These are phyloP conservation scores for Penicillium hesseltinei DNA, from an alignment of 2,329 filamentous ascomycete species.

Conservation along the genomic window DNA sequence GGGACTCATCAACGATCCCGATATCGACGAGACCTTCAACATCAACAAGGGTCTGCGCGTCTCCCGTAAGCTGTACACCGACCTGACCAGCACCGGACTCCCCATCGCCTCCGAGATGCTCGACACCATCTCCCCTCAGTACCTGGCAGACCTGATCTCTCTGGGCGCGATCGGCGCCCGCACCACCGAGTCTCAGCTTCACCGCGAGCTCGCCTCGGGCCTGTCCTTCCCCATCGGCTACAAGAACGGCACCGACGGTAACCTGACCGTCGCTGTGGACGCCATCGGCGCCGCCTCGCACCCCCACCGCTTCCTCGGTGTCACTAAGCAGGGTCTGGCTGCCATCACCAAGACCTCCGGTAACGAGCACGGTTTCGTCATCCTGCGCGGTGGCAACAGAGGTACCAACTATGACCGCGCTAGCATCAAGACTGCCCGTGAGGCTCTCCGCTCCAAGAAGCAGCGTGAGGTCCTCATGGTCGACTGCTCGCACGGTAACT, in stretches of 20 bases:
- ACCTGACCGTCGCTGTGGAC: constrained; percentile 86
- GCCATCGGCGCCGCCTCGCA: constrained; percentile 73
- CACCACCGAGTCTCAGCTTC: constrained; percentile 94
- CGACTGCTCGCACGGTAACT: constrained; percentile 98
- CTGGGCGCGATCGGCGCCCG: constrained; percentile 93
- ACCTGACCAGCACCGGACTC: constrained; percentile 82
- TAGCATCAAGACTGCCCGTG: constrained; percentile 75
- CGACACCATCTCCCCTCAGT: constrained; percentile 97
- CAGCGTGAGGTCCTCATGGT: constrained; percentile 93
- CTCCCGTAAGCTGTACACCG: constrained; percentile 88
- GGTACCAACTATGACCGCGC: constrained; percentile 92
- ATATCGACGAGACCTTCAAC: constrained; percentile 94
- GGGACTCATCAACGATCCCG: constrained; percentile 97
- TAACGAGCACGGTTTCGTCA: constrained; percentile 97
- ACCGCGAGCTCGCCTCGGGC: constrained; percentile 91
- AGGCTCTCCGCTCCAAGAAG: constrained; percentile 75
- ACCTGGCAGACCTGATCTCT: constrained; percentile 91
- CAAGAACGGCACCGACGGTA: constrained; percentile 98
- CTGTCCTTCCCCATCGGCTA: constrained; percentile 97
- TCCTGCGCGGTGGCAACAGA: constrained; percentile 84
- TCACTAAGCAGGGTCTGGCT: constrained; percentile 94
- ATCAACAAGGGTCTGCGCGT: constrained; percentile 98
- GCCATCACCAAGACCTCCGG: constrained; percentile 91
- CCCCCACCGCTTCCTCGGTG: constrained; percentile 92
- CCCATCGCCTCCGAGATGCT: constrained; percentile 98